Evolutionary conservation across 352 stramenopile genomes (phyloP), one percentile per base, ranked within the genome.

Genomic region (Pythium aquatile): DNA sequence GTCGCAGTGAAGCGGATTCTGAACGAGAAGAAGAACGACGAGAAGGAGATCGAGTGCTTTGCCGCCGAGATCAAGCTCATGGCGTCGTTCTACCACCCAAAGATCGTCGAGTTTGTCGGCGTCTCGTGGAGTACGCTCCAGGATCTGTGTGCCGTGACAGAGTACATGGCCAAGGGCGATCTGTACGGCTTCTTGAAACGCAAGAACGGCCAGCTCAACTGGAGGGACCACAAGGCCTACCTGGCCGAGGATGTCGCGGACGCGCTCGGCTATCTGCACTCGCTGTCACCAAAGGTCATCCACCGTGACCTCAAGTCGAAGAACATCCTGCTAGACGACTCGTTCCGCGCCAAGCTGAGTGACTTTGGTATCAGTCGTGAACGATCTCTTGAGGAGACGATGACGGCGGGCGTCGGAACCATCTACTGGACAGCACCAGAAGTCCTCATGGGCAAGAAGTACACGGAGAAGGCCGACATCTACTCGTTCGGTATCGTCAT

Each of bases 21-120:
- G 54, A 83, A 82, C 42, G 86, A 94, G 65, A 90, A 89, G 69
- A 84, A 83, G 47, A 87, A 91, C 64, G 83, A 92, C 61, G 78
- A 85, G 68, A 90, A 88, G 59, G 84, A 93, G 66, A 90, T 94
- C 61, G 79, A 92, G 76, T 89, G 81, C 65, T 94, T 94, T 57
- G 83, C 72, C 29, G 82, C 81, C 10, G 85, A 94, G 71, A 93
- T 94, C 73, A 90, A 89, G 77, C 77, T 94, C 66, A 94, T 94
- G 83, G 82, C 83, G 46, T 84, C 72, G 13, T 91, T 94, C 40
- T 83, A 65, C 1, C 86, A 94, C 64, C 81, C 82, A 0, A 93
- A 93, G 68, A 93, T 94, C 62, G 81, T 93, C 59, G 77, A 89
- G 67, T 92, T 94, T 55, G 46, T 93, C 9, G 86, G 86, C 28